These are phyloP conservation scores for Aspergillus avenaceus DNA, from an alignment of 495 filamentous ascomycete genomes.

Conservation along the genomic window DNA sequence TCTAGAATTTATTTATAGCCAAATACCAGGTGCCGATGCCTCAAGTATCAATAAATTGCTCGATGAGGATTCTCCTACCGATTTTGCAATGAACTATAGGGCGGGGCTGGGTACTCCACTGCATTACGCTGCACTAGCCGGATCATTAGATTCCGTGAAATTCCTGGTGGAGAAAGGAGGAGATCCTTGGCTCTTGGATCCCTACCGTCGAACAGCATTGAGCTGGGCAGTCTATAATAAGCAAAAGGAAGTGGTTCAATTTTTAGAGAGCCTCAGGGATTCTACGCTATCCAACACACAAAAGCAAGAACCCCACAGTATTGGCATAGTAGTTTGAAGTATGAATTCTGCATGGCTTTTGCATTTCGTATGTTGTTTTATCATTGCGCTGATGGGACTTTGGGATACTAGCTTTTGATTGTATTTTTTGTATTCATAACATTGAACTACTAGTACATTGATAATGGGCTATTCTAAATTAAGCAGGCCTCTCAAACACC, in stretches of 20 bases:
- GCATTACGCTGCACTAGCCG: background rate
- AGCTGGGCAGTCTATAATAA: background rate
- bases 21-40: background rate
- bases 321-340: no score
- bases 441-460: no score
- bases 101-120: background rate
- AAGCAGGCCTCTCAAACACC: no score
- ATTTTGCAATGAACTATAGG: constrained; percentile 1
- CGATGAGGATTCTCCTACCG: background rate
- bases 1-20: constrained; percentile 1
- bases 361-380: no score
- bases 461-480: no score
- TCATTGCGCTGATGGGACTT: no score
- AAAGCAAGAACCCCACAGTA: no score
- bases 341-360: no score
- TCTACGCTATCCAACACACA: no score
- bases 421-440: no score
- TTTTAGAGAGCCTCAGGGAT: no score
- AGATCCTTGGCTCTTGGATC: background rate
- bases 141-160: background rate
- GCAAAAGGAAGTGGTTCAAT: constrained; percentile 1
- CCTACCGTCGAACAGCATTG: background rate
- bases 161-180: constrained; percentile 1
- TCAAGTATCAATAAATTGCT: constrained; percentile 1
- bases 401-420: no score